Conservation (phyloP, 1,284 basidiomycete species). For the Heterobasidion annosum region DNA sequence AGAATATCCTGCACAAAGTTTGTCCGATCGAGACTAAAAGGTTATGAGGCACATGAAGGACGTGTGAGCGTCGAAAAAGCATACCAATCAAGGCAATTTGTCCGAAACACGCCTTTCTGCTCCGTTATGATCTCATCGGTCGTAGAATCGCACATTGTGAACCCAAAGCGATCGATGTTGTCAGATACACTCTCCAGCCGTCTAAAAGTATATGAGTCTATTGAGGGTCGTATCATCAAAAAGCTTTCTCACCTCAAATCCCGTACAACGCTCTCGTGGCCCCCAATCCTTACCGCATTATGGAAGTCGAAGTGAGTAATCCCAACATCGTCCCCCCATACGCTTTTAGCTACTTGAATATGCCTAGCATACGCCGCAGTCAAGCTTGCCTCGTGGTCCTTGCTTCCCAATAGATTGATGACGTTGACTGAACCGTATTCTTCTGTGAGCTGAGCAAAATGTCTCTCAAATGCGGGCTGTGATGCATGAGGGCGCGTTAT, state of each 20-base stretch:
- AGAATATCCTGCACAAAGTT: conserved; percentile 96
- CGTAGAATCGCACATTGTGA: conserved; percentile 66
- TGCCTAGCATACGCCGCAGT: conserved; percentile 79
- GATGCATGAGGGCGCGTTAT: conserved; percentile 94
- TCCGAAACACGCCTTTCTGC: conserved; percentile 88
- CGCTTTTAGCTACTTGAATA: conserved; percentile 49
- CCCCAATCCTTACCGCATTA: conserved; percentile 69
- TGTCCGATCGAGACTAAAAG: conserved; percentile 83
- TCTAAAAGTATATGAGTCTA: conserved; percentile 21
- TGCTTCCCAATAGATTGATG: conserved; percentile 83
- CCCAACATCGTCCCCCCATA: conserved; percentile 49
- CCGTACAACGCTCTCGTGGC: conserved; percentile 79
- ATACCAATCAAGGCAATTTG: conserved; percentile 94
- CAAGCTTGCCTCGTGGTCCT: conserved; percentile 87
- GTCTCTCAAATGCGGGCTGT: conserved; percentile 92
- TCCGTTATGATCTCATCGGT: conserved; percentile 66
- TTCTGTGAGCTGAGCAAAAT: conserved; percentile 80
- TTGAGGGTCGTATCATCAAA: conserved; percentile 2
- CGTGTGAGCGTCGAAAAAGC: conserved; percentile 12
- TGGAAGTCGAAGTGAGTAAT: conserved; percentile 97
- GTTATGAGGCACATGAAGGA: conserved; percentile 2
- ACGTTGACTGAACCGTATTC: conserved; percentile 78
- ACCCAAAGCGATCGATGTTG: conserved; percentile 78
- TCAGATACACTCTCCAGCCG: conserved; percentile 51
- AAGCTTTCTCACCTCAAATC: conserved; percentile 54